Evolutionary conservation across 2,329 filamentous ascomycete species (phyloP).

Genomic region (Sclerotinia trifoliorum): DNA sequence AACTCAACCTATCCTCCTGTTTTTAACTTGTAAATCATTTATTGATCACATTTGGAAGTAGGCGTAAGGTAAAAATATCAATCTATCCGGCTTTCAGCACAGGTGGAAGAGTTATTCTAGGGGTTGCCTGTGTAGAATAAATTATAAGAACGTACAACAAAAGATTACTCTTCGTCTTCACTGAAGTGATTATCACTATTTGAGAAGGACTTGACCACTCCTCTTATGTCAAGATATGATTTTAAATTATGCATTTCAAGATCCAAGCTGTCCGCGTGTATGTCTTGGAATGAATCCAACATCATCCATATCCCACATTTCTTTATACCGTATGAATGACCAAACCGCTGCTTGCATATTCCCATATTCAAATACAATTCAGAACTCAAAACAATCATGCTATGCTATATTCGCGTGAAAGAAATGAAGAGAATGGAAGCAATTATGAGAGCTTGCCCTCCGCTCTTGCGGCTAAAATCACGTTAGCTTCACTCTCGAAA

Average conservation of each 20-base stretch:
- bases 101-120: not conserved
- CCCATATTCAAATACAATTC: conserved; percentile 14
- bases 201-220: not conserved
- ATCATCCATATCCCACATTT: conserved; percentile 8
- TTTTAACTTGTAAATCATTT: not conserved
- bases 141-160: not conserved
- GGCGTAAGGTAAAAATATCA: not conserved
- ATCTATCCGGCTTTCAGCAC: too few species aligned
- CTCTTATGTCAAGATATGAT: conserved; percentile 7
- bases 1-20: not conserved
- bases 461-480: conserved; percentile 61
- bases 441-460: conserved; percentile 64
- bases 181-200: conserved; percentile 10
- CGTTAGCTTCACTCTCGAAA: conserved; percentile 36
- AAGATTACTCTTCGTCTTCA: too few species aligned
- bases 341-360: not conserved
- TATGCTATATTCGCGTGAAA: not conserved
- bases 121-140: not conserved
- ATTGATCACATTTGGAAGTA: not conserved
- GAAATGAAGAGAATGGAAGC: conserved; percentile 14
- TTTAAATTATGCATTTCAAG: conserved; percentile 7
- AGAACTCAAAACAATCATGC: not conserved
- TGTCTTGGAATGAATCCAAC: conserved; percentile 16
- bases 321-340: conserved; percentile 1
- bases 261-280: conserved; percentile 14